Conservation (phyloP, 179 eudicot genomes). For the Silene vulgaris region DNA sequence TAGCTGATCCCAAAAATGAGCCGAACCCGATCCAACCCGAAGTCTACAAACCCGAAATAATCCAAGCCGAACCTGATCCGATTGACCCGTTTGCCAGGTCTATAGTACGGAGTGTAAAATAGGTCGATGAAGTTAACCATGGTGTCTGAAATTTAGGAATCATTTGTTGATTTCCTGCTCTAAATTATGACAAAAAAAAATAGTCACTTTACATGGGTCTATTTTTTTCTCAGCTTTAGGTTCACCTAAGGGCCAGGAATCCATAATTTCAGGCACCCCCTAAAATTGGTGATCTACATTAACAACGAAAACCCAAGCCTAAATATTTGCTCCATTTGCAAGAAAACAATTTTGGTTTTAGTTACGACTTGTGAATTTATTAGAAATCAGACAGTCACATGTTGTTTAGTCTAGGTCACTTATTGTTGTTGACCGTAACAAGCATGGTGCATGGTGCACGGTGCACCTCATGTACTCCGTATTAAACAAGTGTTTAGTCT, state of each 20-base stretch:
- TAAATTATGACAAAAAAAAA: too few relatives aligned
- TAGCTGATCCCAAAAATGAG: too few relatives aligned
- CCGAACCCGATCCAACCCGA: too few relatives aligned
- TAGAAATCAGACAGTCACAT: constrained; percentile 10
- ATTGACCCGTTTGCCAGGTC: too few relatives aligned
- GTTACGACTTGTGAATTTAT: not conserved
- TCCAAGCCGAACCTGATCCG: too few relatives aligned
- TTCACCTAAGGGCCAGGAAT: too few relatives aligned
- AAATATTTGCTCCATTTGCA: not conserved
- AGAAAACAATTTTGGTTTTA: not conserved
- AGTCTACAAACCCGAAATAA: too few relatives aligned
- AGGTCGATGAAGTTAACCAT: not conserved
- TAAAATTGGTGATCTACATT: not conserved
- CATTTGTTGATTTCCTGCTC: not conserved
- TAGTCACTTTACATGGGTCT: too few relatives aligned
- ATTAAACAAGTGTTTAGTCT: not conserved
- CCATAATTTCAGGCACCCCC: not conserved
- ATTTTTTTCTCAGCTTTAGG: too few relatives aligned
- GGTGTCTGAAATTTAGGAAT: too few relatives aligned
- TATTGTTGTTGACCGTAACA: not conserved
- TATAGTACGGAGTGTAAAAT: not conserved
- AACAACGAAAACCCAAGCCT: not conserved
- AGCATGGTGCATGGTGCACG: not conserved
- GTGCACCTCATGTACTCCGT: not conserved
- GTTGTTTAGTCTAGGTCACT: not conserved